These are phyloP conservation scores for Phellinidium pouzarii DNA, from an alignment of 1,284 basidiomycete genomes.

Conservation along the genomic window DNA sequence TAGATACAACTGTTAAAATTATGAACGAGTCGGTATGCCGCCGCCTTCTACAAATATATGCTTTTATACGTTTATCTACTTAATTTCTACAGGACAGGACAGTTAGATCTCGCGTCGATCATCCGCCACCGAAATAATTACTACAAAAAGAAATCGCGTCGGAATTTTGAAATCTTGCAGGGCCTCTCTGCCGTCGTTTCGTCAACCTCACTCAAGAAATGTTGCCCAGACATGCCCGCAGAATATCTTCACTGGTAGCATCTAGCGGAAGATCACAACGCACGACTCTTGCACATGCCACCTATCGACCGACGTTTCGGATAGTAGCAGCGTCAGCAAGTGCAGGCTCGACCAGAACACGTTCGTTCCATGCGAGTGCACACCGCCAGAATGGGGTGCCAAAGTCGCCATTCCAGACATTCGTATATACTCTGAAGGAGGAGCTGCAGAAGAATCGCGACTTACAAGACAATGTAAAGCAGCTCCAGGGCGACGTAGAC, in stretches of 20 bases:
- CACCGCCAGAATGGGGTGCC: conserved; percentile 59
- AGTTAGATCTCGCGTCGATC: not conserved
- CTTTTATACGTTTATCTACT: no score
- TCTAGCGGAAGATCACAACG: not conserved
- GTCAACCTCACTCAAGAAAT: conserved; percentile 3
- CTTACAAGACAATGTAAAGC: conserved; percentile 93
- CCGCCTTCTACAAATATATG: no score
- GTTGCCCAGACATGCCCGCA: conserved; percentile 16
- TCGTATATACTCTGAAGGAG: conserved; percentile 89
- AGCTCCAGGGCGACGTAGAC: conserved; percentile 94
- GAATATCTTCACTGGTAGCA: not conserved
- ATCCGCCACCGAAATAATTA: not conserved
- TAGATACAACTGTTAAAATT: no score
- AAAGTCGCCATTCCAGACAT: conserved; percentile 92
- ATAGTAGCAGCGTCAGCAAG: not conserved
- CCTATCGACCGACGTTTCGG: not conserved
- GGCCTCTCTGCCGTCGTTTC: not conserved
- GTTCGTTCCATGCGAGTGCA: conserved; percentile 62
- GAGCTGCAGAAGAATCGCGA: conserved; percentile 93
- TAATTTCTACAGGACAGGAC: no score
- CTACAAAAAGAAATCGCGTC: not conserved
- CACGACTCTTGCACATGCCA: not conserved
- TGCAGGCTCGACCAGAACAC: not conserved
- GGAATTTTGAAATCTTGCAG: not conserved
- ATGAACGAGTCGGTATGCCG: no score